Evolutionary conservation across 2,329 filamentous ascomycete species (phyloP).

Genomic region (Davidsoniella virescens): DNA sequence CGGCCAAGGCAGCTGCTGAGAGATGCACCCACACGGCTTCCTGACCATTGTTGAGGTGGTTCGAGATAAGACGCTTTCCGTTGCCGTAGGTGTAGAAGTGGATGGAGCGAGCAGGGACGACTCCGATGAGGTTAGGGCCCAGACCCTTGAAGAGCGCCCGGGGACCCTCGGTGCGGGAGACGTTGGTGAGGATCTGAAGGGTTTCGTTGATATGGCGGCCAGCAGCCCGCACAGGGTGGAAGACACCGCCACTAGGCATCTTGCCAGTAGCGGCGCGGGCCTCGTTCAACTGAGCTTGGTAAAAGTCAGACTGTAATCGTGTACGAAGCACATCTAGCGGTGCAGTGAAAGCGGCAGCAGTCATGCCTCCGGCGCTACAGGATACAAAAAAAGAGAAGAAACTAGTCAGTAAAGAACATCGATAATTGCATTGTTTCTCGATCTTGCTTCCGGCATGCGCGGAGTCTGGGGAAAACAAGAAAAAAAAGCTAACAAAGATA

Average conservation of each 20-base stretch:
- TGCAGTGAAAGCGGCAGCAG: constrained; percentile 78
- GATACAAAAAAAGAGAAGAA: neutral
- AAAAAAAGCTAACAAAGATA: neutral
- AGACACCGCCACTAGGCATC: constrained; percentile 16
- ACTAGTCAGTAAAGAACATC: neutral
- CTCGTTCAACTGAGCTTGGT: constrained; percentile 64
- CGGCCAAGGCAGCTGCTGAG: constrained; percentile 57
- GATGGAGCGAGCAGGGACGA: constrained; percentile 77
- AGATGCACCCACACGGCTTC: constrained; percentile 66
- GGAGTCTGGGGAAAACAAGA: neutral
- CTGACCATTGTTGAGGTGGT: constrained; percentile 54
- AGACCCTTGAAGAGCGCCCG: constrained; percentile 85
- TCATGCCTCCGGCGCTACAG: constrained; percentile 69
- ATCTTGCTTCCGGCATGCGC: neutral
- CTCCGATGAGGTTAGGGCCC: constrained; percentile 76
- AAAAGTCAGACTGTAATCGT: constrained; percentile 77
- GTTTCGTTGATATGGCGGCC: constrained; percentile 70
- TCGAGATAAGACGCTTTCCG: constrained; percentile 65
- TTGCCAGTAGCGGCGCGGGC: constrained; percentile 44
- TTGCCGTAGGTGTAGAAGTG: constrained; percentile 93
- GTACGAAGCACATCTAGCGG: constrained; percentile 92
- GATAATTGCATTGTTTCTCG: neutral
- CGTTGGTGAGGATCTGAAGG: constrained; percentile 65
- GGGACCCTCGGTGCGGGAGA: constrained; percentile 68
- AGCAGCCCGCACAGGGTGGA: constrained; percentile 49